A percentile compares a stretch with the other conserved stretches of the same genome.
Conservation (phyloP, 176 grass and related monocot genomes). For the Tillandsia leiboldiana region DNA sequence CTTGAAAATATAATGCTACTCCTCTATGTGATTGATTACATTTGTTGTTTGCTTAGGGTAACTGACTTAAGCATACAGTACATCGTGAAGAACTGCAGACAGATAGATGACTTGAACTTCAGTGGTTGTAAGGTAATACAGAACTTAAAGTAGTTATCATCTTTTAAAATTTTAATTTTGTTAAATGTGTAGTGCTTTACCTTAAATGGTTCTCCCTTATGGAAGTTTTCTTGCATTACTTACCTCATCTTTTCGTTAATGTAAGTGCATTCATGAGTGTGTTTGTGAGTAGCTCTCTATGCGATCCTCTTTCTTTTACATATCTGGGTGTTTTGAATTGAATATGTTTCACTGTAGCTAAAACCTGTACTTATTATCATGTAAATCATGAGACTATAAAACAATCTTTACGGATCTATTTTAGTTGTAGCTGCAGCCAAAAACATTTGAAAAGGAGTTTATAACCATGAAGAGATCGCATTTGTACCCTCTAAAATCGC, state of each 20-base stretch:
- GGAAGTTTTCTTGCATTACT: constrained; percentile 3
- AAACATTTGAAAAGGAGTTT: no score
- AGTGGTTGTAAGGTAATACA: constrained; percentile 84
- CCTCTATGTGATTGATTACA: background rate
- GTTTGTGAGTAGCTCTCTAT: no score
- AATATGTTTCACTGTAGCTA: no score
- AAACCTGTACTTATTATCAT: no score
- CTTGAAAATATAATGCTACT: background rate
- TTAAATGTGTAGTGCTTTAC: background rate
- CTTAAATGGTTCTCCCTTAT: background rate
- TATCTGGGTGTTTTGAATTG: background rate
- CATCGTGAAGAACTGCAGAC: constrained; percentile 51
- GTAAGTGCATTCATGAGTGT: no score
- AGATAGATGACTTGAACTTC: constrained; percentile 65
- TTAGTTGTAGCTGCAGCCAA: background rate
- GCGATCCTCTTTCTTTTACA: no score
- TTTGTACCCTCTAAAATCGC: no score
- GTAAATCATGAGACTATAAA: no score
- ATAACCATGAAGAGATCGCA: no score
- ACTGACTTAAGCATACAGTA: constrained; percentile 54
- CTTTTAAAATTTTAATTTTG: constrained; percentile 13
- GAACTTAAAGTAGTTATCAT: background rate
- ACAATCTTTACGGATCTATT: background rate
- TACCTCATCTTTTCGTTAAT: no score
- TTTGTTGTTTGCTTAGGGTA: constrained; percentile 35